Evolutionary conservation across 805 yeast species (phyloP), one percentile per base, ranked within the genome.

Genomic region (Priceomyces fermenticarens): DNA sequence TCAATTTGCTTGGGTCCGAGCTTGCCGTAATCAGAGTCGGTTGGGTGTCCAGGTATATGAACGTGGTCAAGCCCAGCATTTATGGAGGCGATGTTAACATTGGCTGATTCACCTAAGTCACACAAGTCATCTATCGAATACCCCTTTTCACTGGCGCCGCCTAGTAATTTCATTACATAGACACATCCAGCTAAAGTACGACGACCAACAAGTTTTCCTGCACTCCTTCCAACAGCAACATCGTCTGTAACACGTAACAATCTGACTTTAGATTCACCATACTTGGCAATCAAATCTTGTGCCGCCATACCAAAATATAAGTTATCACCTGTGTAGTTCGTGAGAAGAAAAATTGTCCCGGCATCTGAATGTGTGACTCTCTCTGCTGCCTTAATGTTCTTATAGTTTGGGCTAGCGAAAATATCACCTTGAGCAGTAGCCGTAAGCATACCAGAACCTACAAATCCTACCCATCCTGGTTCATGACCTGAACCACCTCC

Each of bases 401-500:
- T 54, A 44, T 60, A 62, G 48, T 65, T 65, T 16, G 73, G 73
- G 27, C 64, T 54, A n/a, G 72, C 72, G 53, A 67, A 67, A 3
- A 67, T 61, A 35, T 65, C 70, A 20, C 73, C 73, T 41, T 64
- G 70, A 16, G 67, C 72, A 15, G 65, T 61, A 3, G 71, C 71
- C 10, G 65, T 39, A 10, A 67, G 50, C 70, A 65, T 64, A 1
- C 68, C 71, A 25, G 55, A 45, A 11, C 68, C 63, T 11, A 67
- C 72, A 35, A 66, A 55, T 0, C 73, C 73, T 40, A 60, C 55
- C 62, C 63, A 63, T 1, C 71, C 71, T 5, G 73, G 73, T 42
- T 67, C 73, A 43, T 67, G 73, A 12, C 73, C 73, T 7, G 72
- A 66, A 3, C 74, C 74, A 14, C 73, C 73, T 10, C 73, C 73